A percentile compares a stretch with the other conserved stretches of the same genome.
Evolutionary conservation across 1,139 yeast species (phyloP).

Genomic region (Lodderomyces oxycetoniae): DNA sequence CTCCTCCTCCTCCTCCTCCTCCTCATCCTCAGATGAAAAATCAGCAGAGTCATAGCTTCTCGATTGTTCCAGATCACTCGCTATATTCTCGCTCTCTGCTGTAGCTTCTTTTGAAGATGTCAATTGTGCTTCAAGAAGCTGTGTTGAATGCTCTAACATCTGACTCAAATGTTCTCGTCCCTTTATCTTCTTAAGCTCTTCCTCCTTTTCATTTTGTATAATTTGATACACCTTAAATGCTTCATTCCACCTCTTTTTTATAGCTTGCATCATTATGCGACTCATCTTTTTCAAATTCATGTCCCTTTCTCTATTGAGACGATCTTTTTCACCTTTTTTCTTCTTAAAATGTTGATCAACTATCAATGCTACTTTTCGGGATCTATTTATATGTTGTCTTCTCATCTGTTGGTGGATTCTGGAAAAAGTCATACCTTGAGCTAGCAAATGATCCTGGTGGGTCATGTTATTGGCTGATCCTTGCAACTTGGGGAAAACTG

Average conservation of each 20-base stretch:
- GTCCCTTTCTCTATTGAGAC: slow-evolving; percentile 67
- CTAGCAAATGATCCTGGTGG: slow-evolving; percentile 65
- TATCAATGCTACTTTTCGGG: slow-evolving; percentile 74
- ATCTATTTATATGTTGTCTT: slow-evolving; percentile 59
- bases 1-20: slow-evolving; percentile 22
- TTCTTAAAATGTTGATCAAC: slow-evolving; percentile 83
- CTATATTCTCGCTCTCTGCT: slow-evolving; percentile 16
- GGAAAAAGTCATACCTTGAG: slow-evolving; percentile 73
- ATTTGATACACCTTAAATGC: slow-evolving; percentile 78
- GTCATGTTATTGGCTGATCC: slow-evolving; percentile 45
- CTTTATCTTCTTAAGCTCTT: slow-evolving; percentile 63
- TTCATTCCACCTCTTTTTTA: slow-evolving; percentile 83
- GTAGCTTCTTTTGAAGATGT: slow-evolving; percentile 31
- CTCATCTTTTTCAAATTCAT: slow-evolving; percentile 66
- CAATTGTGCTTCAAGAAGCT: slow-evolving; percentile 79
- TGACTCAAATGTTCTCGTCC: slow-evolving; percentile 87
- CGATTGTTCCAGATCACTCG: slow-evolving; percentile 19
- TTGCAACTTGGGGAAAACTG: slow-evolving; percentile 36
- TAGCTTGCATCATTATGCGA: slow-evolving; percentile 74
- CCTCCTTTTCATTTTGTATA: slow-evolving; percentile 52
- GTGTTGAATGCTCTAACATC: slow-evolving; percentile 88
- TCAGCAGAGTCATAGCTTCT: slow-evolving; percentile 21
- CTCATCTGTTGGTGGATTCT: slow-evolving; percentile 67
- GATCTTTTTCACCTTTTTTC: slow-evolving; percentile 83
- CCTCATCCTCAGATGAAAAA: slow-evolving; percentile 23